Evolutionary conservation across 257 asterid species (phyloP), one percentile per base, ranked within the genome.

Genomic region (Hygrophila difformis): DNA sequence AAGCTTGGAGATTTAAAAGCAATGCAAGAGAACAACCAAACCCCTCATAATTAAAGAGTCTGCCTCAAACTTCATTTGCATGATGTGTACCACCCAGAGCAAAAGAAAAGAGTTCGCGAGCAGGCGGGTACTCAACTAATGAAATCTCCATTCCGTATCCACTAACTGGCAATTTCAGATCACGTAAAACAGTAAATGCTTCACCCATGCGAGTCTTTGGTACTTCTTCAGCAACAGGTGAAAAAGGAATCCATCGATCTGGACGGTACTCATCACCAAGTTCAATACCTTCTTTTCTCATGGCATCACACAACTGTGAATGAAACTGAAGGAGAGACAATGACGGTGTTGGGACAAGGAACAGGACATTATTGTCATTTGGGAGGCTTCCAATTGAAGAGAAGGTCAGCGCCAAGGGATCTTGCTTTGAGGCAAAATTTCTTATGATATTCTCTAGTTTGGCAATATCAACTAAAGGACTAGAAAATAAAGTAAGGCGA

Each of bases 381-480:
- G 94, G 81, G 61, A 88, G 78, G 75, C 81, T 66, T 54, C 97
- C 97, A 18, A 88, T 64, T 9, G 94, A 76, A 41, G 95, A 80
- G 67, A 88, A 84, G 44, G 89, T 69, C 44, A 88, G 37, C 0
- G 86, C 46, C 51, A 88, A 56, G 15, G 97, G 82, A 43, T 84
- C 95, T 60, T 81, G 94, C 71, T 73, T 81, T 18, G 79, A 56
- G 26, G 84, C 71, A 34, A 81, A 75, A 48, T 47, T 73, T 61
- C 79, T 72, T 1, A 84, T 72, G 36, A 73, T 36, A 53, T 57
- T 77, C 76, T 88, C 94, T 6, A 88, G 74, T 57, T 82, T 84
- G 15, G 76, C 24, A 15, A 73, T 70, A 49, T 88, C 95, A 18
- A 63, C 43, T 44, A 49, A 69, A 0, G 95, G 77, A 59, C 74